phyloP scores from a whole-genome alignment of 805 yeast species.

The Candida oleophila region DNA sequence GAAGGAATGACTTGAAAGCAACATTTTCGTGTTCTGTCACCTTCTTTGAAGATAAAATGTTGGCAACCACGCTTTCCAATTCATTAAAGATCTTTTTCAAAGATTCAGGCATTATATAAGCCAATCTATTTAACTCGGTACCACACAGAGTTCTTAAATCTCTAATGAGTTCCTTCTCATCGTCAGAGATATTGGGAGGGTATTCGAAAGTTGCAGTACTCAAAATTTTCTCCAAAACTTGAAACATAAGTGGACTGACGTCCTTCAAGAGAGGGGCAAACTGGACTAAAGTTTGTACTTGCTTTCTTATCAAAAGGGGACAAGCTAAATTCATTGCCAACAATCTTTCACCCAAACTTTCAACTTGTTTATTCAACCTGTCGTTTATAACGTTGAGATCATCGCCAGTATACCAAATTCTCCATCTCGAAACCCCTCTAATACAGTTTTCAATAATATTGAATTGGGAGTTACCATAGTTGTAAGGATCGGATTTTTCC shows the following conservation, averaged over 20 bases:
- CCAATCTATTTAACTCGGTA: conserved; percentile 89
- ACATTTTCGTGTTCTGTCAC: conserved; percentile 90
- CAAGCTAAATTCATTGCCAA: conserved; percentile 74
- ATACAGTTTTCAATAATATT: conserved; percentile 85
- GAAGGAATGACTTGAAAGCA: conserved; percentile 85
- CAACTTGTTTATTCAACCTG: conserved; percentile 54
- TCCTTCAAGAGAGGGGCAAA: conserved; percentile 89
- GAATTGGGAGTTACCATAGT: conserved; percentile 78
- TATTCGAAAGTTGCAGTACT: conserved; percentile 81
- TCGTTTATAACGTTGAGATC: conserved; percentile 53
- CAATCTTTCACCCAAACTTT: conserved; percentile 70
- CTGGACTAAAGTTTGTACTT: conserved; percentile 89
- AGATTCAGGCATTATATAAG: conserved; percentile 91
- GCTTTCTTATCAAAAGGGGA: conserved; percentile 78
- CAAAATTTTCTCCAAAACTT: conserved; percentile 80
- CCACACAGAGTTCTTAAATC: conserved; percentile 92
- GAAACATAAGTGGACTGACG: conserved; percentile 70
- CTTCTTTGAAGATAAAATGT: conserved; percentile 63
- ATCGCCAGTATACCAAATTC: conserved; percentile 76
- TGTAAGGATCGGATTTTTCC: conserved; percentile 63
- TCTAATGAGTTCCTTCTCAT: conserved; percentile 73
- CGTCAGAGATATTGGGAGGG: conserved; percentile 66
- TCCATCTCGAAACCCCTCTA: conserved; percentile 93
- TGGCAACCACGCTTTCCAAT: conserved; percentile 76
- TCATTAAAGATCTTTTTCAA: conserved; percentile 78